Evolutionary conservation across 2,329 filamentous ascomycete genomes (phyloP).

Genomic region (Penicillium capsulatum): DNA sequence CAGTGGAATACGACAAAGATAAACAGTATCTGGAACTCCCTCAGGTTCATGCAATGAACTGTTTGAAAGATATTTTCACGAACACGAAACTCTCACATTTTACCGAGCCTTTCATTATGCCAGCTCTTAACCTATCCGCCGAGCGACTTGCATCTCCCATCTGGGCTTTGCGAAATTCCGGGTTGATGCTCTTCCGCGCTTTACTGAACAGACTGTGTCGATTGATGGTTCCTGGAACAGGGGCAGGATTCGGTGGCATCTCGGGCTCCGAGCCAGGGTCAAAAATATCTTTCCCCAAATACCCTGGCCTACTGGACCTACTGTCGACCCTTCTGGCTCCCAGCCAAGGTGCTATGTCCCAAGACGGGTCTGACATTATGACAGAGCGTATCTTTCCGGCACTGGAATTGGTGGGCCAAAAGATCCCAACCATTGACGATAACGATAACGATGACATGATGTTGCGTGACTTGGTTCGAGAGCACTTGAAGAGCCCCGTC

Average conservation of each 20-base stretch:
- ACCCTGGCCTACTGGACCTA: slow-evolving; percentile 36
- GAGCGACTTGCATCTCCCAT: slow-evolving; percentile 73
- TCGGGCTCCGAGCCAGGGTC: slow-evolving; percentile 44
- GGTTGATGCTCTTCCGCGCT: slow-evolving; percentile 80
- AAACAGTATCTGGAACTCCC: slow-evolving; percentile 58
- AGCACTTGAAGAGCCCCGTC: slow-evolving; percentile 41
- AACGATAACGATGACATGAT: slow-evolving; percentile 30
- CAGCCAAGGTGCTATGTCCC: slow-evolving; percentile 15
- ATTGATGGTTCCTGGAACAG: slow-evolving; percentile 33
- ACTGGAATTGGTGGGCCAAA: slow-evolving; percentile 45
- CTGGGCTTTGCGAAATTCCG: slow-evolving; percentile 94
- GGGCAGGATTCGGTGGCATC: slow-evolving; percentile 47
- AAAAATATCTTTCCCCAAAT: slow-evolving; percentile 40
- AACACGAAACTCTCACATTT: slow-evolving; percentile 69
- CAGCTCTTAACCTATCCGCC: slow-evolving; percentile 73
- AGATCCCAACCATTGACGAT: slow-evolving; percentile 35
- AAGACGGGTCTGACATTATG: slow-evolving; percentile 31
- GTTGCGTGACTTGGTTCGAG: slow-evolving; percentile 31
- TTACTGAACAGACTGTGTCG: slow-evolving; percentile 64
- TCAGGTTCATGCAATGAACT: slow-evolving; percentile 94
- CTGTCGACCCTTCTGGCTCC: slow-evolving; percentile 35
- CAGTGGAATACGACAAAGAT: slow-evolving; percentile 27
- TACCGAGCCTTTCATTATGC: slow-evolving; percentile 69
- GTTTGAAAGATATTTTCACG: slow-evolving; percentile 85
- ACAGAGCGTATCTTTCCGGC: slow-evolving; percentile 46